Evolutionary conservation across 2,329 filamentous ascomycete genomes (phyloP).

Genomic region (Colletotrichum orchidophilum): DNA sequence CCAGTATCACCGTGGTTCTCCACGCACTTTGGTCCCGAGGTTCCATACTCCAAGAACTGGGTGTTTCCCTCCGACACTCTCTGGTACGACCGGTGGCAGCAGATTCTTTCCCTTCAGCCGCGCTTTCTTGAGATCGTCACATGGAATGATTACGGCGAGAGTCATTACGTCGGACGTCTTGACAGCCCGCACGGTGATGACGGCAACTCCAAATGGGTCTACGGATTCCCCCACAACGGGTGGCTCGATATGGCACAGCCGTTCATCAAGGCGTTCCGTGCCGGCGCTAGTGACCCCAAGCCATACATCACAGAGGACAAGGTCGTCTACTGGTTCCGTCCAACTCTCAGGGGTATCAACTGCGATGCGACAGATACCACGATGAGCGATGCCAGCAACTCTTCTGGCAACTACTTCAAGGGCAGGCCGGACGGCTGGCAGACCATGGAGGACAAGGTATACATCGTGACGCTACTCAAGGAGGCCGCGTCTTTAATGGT

Average conservation of each 20-base stretch:
- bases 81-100: constrained; percentile 67
- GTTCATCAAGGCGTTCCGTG: constrained; percentile 63
- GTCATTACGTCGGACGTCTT: constrained; percentile 62
- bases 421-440: not conserved
- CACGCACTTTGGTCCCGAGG: constrained; percentile 53
- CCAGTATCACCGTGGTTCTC: constrained; percentile 55
- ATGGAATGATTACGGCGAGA: constrained; percentile 62
- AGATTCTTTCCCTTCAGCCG: constrained; percentile 54
- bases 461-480: not conserved
- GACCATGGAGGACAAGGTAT: not conserved
- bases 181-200: constrained; percentile 50
- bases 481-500: not conserved
- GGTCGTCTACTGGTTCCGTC: not conserved
- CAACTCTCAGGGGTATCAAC: not conserved
- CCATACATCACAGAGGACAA: constrained; percentile 51
- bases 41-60: constrained; percentile 61
- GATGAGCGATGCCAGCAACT: not conserved
- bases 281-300: constrained; percentile 47
- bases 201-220: constrained; percentile 58
- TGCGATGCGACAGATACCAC: not conserved
- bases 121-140: constrained; percentile 58
- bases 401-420: not conserved
- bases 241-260: constrained; percentile 64
- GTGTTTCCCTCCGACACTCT: constrained; percentile 67
- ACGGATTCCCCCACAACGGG: constrained; percentile 57